Percentiles rank a stretch among this genome's conserved stretches.
Conservation (phyloP, 1,139 yeast genomes). For the Diutina mesorugosa region DNA sequence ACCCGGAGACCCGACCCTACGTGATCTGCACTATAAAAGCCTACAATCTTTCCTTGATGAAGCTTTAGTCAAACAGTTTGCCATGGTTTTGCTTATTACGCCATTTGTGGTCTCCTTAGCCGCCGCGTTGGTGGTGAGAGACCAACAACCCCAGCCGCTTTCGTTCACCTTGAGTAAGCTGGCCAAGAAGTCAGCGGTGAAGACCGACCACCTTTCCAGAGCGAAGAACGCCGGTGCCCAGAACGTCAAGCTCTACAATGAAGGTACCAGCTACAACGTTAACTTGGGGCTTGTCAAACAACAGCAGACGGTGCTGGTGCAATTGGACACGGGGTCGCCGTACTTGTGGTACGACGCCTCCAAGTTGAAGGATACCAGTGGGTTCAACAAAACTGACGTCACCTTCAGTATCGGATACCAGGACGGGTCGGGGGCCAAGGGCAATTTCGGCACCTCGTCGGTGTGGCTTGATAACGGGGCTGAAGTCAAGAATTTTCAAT, state of each 20-base stretch:
- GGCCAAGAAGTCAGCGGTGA: not conserved
- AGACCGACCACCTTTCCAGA: not conserved
- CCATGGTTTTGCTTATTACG: not conserved
- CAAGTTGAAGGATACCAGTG: not conserved
- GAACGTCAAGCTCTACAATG: not conserved
- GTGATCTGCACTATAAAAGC: too few relatives aligned
- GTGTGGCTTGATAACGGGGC: conserved; percentile 1
- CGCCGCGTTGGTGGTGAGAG: not conserved
- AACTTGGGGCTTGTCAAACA: not conserved
- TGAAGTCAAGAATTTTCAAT: conserved; percentile 5
- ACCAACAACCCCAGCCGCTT: not conserved
- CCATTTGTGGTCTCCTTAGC: not conserved
- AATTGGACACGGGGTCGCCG: not conserved
- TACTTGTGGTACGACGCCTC: not conserved
- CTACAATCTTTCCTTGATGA: too few relatives aligned
- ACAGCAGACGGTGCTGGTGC: not conserved
- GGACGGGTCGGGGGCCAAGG: conserved; percentile 3
- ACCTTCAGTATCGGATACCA: conserved; percentile 4
- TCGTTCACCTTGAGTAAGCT: not conserved
- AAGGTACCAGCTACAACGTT: not conserved
- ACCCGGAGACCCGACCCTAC: too few relatives aligned
- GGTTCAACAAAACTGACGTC: conserved; percentile 2
- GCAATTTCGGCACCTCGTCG: conserved; percentile 4
- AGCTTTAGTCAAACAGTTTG: too few relatives aligned
- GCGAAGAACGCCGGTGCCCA: not conserved